These are phyloP conservation scores for Epichloe elymi DNA, from an alignment of 2,329 filamentous ascomycete genomes.

Conservation along the genomic window DNA sequence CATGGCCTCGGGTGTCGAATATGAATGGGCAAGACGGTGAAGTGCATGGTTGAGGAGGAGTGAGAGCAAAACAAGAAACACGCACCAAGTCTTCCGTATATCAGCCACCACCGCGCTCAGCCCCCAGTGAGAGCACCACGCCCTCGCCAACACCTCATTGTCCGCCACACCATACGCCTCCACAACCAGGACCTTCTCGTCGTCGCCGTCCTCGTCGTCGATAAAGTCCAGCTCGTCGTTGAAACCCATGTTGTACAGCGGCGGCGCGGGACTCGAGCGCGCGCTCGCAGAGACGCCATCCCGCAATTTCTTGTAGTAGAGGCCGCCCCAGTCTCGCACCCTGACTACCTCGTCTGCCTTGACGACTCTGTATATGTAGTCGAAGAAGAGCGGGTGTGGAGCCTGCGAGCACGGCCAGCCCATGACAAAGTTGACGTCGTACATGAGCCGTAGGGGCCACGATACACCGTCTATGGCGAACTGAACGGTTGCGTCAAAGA, in stretches of 20 bases:
- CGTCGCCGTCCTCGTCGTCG: conserved; percentile 31
- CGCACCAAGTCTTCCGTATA: conserved; percentile 52
- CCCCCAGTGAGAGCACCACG: conserved; percentile 68
- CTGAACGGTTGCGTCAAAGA: conserved; percentile 47
- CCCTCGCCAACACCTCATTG: conserved; percentile 63
- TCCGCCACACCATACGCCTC: conserved; percentile 62
- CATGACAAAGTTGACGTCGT: conserved; percentile 53
- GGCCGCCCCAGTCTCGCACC: conserved; percentile 50
- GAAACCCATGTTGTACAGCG: conserved; percentile 7
- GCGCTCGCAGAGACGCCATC: conserved; percentile 16
- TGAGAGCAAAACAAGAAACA: conserved; percentile 7
- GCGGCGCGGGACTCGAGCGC: conserved; percentile 22
- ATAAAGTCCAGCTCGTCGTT: conserved; percentile 9
- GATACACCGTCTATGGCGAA: conserved; percentile 51
- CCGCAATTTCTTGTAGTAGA: conserved; percentile 20
- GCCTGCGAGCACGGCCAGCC: conserved; percentile 51
- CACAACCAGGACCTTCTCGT: conserved; percentile 56
- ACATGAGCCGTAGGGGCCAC: conserved; percentile 49
- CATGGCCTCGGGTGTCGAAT: neutral
- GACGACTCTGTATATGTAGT: conserved; percentile 49
- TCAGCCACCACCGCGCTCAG: conserved; percentile 59
- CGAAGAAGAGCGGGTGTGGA: conserved; percentile 59
- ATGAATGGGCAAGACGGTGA: too few relatives aligned
- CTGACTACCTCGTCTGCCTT: conserved; percentile 52
- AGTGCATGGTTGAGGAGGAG: too few relatives aligned